phyloP scores from a whole-genome alignment of 2,329 filamentous ascomycete genomes.

The Pseudogymnoascus sp. region DNA sequence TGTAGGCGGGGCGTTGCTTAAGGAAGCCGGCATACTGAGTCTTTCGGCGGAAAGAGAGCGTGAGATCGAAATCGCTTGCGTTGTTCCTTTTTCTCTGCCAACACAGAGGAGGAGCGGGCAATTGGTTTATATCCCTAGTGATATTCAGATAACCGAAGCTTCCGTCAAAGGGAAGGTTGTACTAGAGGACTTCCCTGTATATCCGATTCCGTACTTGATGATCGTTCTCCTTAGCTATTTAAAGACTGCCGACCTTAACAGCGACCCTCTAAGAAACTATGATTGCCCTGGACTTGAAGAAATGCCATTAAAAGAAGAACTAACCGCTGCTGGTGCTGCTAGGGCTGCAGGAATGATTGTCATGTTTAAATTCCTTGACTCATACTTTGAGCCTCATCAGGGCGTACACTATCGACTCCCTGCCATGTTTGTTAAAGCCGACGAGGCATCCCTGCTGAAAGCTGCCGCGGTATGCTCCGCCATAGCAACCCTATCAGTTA shows the following conservation, averaged over 20 bases:
- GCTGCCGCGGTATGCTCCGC: background rate
- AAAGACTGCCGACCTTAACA: background rate
- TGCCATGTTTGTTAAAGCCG: background rate
- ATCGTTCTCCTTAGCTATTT: background rate
- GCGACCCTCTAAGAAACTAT: background rate
- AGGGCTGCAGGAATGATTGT: background rate
- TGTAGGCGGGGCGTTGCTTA: background rate
- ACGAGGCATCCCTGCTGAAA: background rate
- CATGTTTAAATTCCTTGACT: background rate
- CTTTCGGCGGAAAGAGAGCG: background rate
- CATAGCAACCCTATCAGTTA: background rate
- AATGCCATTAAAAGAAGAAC: background rate
- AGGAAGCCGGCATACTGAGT: background rate
- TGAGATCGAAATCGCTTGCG: background rate
- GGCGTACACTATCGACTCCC: background rate
- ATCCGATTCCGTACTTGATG: background rate
- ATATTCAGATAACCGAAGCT: background rate
- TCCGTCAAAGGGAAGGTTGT: background rate
- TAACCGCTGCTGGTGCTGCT: background rate
- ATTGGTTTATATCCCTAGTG: background rate
- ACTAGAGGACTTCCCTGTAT: background rate
- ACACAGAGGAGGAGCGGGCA: background rate
- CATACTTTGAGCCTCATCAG: background rate
- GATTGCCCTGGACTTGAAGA: background rate
- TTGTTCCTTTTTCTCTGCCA: background rate